Base-by-base conservation (phyloP, 306 rosid genomes). In the Citrullus amarus region DNA sequence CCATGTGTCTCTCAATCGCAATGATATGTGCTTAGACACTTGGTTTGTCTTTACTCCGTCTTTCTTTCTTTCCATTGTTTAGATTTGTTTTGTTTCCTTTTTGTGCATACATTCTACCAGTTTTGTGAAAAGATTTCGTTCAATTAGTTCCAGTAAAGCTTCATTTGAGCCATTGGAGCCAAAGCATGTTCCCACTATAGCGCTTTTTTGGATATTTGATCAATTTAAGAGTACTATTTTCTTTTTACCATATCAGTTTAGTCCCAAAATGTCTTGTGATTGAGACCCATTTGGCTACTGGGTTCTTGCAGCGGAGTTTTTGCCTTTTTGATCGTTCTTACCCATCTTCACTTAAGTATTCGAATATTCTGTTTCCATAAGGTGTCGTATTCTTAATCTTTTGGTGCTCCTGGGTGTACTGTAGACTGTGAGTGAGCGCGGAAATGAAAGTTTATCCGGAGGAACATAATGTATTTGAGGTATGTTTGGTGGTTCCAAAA, bases 401-500 rank as follows among this genome's bases (percentile, higher is more conserved):
- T 69, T 81, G 62, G 70, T 80, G 68, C 63, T 70, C 57, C 48
- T 44, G 81, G 57, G 60, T 72, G 77, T 53, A 5, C 8, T 53
- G 57, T 54, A 74, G 61, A 18, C 63, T 51, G 76, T 63, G 78
- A 65, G 58, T 66, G 82, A 48, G 75, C 16, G 17, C 81, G 48
- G 68, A 85, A 69, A 95, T 89, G 97, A 85, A 79, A 20, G 84
- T 30, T 71, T 8, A 7, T 51, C 89, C 65, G 65, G 88, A 88
- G 59, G 90, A 84, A 55, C 86, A 82, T 7, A 79, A 80, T 85
- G 86, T 82, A 28, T 96, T 92, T 82, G 99, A 96, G 82, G 79
- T 96, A 80, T 93, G 90, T 83, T 89, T 90, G 79, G 99, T 90
- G 81, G 88, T 92, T 91, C 91, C 97, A 0, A 92, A 85, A 84